phyloP scores from a whole-genome alignment of 371 early-diverging fungal genomes.

The Gilbertella persicaria region DNA sequence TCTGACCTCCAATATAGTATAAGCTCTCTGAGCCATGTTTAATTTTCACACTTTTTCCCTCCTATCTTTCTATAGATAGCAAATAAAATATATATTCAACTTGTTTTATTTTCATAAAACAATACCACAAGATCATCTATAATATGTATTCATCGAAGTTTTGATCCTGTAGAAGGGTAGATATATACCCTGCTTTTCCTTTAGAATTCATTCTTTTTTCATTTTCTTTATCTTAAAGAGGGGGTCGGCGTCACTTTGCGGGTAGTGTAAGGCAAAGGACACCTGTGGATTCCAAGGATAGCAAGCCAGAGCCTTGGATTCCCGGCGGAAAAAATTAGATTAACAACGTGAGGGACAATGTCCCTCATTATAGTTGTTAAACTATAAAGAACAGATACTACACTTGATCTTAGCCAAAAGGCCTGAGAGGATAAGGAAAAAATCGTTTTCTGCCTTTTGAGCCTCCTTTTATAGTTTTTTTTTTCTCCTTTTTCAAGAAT shows the following conservation, averaged over 20 bases:
- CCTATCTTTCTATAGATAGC: too few relatives aligned
- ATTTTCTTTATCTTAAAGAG: conserved; percentile 8
- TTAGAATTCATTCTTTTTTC: conserved; percentile 3
- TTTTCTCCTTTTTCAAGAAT: too few relatives aligned
- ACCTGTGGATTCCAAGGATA: conserved; percentile 35
- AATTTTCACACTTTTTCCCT: too few relatives aligned
- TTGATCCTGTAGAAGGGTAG: too few relatives aligned
- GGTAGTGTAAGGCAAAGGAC: conserved; percentile 46
- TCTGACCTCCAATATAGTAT: too few relatives aligned
- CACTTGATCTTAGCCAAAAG: conserved; percentile 84
- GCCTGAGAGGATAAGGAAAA: conserved; percentile 66
- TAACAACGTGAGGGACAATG: conserved; percentile 53
- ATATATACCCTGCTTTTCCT: too few relatives aligned
- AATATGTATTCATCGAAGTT: too few relatives aligned
- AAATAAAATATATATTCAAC: too few relatives aligned
- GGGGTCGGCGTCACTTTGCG: conserved; percentile 42
- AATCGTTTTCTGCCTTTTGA: conserved; percentile 20
- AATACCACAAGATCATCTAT: too few relatives aligned
- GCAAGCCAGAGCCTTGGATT: conserved; percentile 41
- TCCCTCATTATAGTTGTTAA: conserved; percentile 67
- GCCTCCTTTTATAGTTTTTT: conserved; percentile 35
- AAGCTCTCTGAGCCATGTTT: too few relatives aligned
- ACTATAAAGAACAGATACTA: conserved; percentile 85
- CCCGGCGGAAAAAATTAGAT: conserved; percentile 58
- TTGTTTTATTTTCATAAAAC: too few relatives aligned